These are phyloP conservation scores for Kazachstania martiniae DNA, from an alignment of 805 yeast species.

Conservation along the genomic window DNA sequence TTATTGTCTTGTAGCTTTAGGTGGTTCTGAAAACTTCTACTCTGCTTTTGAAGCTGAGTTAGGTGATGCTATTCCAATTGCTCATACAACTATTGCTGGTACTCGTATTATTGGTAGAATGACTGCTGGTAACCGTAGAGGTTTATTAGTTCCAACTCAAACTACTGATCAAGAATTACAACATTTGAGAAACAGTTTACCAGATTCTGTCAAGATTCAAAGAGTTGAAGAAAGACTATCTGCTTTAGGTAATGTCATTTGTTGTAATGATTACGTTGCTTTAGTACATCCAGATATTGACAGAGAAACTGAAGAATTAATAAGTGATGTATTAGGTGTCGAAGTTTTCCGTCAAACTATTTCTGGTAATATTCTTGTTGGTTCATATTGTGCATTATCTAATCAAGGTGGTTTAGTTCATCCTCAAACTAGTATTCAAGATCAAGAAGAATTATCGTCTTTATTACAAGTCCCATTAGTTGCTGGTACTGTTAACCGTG, in stretches of 20 bases:
- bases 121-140: slow-evolving; percentile 98
- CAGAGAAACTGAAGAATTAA: slow-evolving; percentile 96
- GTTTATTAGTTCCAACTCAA: slow-evolving; percentile 91
- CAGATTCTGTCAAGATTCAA: slow-evolving; percentile 90
- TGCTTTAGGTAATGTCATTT: slow-evolving; percentile 94
- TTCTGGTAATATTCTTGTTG: slow-evolving; percentile 95
- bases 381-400: slow-evolving; percentile 87
- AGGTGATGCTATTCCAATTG: slow-evolving; percentile 93
- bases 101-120: slow-evolving; percentile 95
- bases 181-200: slow-evolving; percentile 93
- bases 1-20: slow-evolving; percentile 91
- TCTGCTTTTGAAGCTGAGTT: slow-evolving; percentile 97
- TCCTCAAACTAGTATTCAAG: slow-evolving; percentile 94
- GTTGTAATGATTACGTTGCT: slow-evolving; percentile 98
- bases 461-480: slow-evolving; percentile 94
- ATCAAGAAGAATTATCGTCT: slow-evolving; percentile 95
- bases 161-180: slow-evolving; percentile 97
- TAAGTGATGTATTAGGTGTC: slow-evolving; percentile 95
- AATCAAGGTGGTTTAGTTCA: slow-evolving; percentile 98
- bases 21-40: slow-evolving; percentile 81
- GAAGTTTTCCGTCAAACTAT: slow-evolving; percentile 98
- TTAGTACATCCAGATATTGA: slow-evolving; percentile 98
- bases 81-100: slow-evolving; percentile 96
- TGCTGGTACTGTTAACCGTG: slow-evolving; percentile 97
- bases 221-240: slow-evolving; percentile 96